phyloP scores from a whole-genome alignment of 495 filamentous ascomycete genomes.

The Penicillium odoratum region DNA sequence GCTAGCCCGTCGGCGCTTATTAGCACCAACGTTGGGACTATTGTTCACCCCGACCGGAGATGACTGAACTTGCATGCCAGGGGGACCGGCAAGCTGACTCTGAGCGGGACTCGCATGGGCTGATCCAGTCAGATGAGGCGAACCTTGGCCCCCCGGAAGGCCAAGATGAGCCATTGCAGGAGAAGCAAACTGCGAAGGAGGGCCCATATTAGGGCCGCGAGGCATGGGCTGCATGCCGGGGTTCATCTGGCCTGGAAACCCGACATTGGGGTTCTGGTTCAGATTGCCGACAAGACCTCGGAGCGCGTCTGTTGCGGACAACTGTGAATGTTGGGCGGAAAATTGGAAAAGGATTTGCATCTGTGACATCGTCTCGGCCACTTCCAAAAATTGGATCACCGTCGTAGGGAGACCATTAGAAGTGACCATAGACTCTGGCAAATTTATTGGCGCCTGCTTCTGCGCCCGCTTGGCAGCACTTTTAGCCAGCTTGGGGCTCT shows the following conservation, averaged over 20 bases:
- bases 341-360: conserved; percentile 69
- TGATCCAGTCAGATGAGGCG: conserved; percentile 45
- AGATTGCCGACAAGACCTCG: conserved; percentile 56
- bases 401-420: conserved; percentile 55
- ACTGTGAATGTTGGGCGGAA: conserved; percentile 55
- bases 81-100: conserved; percentile 41
- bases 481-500: conserved; percentile 70
- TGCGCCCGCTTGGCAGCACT: conserved; percentile 52
- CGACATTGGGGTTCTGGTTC: conserved; percentile 33
- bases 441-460: conserved; percentile 56
- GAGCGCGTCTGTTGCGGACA: conserved; percentile 61
- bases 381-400: conserved; percentile 70
- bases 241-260: conserved; percentile 37
- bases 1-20: conserved; percentile 75
- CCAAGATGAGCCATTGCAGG: conserved; percentile 52
- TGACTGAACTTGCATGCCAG: conserved; percentile 66
- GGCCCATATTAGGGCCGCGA: conserved; percentile 36
- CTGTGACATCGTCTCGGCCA: conserved; percentile 71
- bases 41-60: conserved; percentile 81
- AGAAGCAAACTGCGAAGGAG: conserved; percentile 51
- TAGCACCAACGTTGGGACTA: conserved; percentile 70
- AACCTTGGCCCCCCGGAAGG: conserved; percentile 45
- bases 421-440: conserved; percentile 66
- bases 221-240: conserved; percentile 41
- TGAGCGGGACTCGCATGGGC: conserved; percentile 49